Percentiles rank a stretch among this genome's conserved stretches.
phyloP scores from a whole-genome alignment of 192 early-diverging fungal species.

The Coemansia sp. region DNA sequence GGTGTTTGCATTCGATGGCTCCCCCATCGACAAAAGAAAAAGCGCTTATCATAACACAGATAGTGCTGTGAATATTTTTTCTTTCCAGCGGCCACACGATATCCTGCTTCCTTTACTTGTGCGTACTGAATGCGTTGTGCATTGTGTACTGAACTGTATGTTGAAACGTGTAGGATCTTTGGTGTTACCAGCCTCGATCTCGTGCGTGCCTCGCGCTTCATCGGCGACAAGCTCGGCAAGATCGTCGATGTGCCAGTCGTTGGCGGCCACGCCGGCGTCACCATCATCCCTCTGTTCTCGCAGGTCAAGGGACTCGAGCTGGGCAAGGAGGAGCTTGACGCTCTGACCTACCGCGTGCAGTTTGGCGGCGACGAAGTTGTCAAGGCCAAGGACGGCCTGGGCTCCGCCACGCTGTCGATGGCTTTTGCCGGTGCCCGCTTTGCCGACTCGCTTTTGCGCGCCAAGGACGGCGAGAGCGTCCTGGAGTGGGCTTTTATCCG shows the following conservation, averaged over 20 bases:
- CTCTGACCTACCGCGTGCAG: constrained; percentile 95
- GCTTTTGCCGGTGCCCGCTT: constrained; percentile 89
- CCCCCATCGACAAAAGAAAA: neutral
- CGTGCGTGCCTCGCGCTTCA: constrained; percentile 95
- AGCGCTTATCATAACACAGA: neutral
- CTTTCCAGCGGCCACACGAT: neutral
- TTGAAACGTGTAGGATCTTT: constrained; percentile 62
- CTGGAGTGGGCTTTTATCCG: constrained; percentile 89
- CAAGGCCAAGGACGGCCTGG: constrained; percentile 97
- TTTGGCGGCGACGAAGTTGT: constrained; percentile 99
- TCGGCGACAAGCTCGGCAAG: constrained; percentile 75
- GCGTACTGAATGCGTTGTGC: neutral
- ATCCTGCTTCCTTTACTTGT: neutral
- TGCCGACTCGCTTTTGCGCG: constrained; percentile 83
- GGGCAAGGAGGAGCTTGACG: constrained; percentile 82
- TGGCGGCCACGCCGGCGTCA: constrained; percentile 96
- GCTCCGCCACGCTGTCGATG: constrained; percentile 89
- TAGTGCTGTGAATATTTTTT: neutral
- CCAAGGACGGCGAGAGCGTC: constrained; percentile 72
- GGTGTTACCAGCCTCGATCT: constrained; percentile 98
- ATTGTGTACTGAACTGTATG: neutral
- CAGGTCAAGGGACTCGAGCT: constrained; percentile 68
- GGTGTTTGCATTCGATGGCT: neutral
- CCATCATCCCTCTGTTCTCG: constrained; percentile 94
- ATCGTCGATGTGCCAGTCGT: constrained; percentile 81